Conservation (phyloP, 768 basidiomycete genomes). For the Hortiboletus campestris region DNA sequence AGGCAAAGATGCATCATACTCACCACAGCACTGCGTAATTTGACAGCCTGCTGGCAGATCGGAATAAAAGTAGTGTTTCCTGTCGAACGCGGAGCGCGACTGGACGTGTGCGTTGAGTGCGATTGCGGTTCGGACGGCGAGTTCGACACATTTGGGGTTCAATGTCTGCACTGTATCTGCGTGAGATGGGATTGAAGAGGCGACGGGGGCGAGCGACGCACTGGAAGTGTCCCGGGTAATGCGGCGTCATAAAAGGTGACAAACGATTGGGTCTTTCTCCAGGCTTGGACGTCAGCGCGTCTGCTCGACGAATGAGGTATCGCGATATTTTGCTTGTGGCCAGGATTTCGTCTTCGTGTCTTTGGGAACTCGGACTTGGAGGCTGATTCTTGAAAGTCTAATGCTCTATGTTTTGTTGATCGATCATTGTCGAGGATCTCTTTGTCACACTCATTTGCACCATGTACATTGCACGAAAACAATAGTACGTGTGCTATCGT, state of each 20-base stretch:
- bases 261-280: slow-evolving; percentile 66
- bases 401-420: too few species aligned
- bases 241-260: slow-evolving; percentile 84
- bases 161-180: slow-evolving; percentile 30
- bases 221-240: slow-evolving; percentile 91
- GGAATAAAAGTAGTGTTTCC: slow-evolving; percentile 98
- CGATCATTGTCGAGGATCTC: too few species aligned
- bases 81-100: slow-evolving; percentile 77
- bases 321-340: too few species aligned
- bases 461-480: too few species aligned
- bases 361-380: too few species aligned
- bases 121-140: slow-evolving; percentile 78
- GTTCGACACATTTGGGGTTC: slow-evolving; percentile 69
- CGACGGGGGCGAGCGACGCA: slow-evolving; percentile 36
- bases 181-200: not conserved
- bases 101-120: slow-evolving; percentile 72
- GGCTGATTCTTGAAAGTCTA: too few species aligned
- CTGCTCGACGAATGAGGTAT: slow-evolving; percentile 33
- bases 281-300: slow-evolving; percentile 39
- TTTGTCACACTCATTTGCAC: too few species aligned
- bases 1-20: slow-evolving; percentile 61
- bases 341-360: too few species aligned
- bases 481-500: too few species aligned
- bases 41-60: slow-evolving; percentile 95
- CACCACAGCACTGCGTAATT: slow-evolving; percentile 94